phyloP scores from a whole-genome alignment of 2,329 filamentous ascomycete species.

The Paracamarosporium sp. region DNA sequence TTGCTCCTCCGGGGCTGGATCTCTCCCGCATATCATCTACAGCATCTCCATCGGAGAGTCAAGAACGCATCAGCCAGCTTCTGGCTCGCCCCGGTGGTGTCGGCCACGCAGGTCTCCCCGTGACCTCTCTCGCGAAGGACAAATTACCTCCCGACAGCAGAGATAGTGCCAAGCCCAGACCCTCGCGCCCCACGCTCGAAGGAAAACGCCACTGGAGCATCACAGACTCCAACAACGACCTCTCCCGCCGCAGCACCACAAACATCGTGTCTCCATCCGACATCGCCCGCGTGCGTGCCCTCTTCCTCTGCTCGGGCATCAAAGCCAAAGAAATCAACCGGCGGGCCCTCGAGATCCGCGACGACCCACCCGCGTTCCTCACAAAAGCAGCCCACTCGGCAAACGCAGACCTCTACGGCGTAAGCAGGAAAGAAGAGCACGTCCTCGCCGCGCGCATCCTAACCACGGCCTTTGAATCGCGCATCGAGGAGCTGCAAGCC shows the following conservation, averaged over 20 bases:
- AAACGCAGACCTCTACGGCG: conserved; percentile 48
- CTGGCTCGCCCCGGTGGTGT: conserved; percentile 41
- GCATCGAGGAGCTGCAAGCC: conserved; percentile 55
- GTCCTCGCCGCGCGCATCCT: conserved; percentile 61
- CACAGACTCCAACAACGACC: conserved; percentile 52
- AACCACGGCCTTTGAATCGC: conserved; percentile 55
- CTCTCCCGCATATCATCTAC: conserved; percentile 33
- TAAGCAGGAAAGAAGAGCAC: conserved; percentile 59
- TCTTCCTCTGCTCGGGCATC: conserved; percentile 84
- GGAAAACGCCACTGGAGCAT: conserved; percentile 65
- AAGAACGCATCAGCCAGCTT: conserved; percentile 36
- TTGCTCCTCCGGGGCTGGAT: conserved; percentile 60
- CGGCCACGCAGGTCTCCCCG: conserved; percentile 34
- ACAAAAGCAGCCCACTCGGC: conserved; percentile 53
- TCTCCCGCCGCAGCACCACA: conserved; percentile 35
- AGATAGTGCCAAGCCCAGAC: conserved; percentile 22
- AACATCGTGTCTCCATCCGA: conserved; percentile 64
- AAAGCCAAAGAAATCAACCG: conserved; percentile 83
- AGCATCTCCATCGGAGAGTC: conserved; percentile 27
- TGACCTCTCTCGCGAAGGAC: conserved; percentile 34
- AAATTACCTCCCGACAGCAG: conserved; percentile 1
- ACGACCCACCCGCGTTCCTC: conserved; percentile 43
- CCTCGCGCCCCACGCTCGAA: conserved; percentile 46
- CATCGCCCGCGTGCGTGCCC: conserved; percentile 76
- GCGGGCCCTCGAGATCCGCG: conserved; percentile 61